phyloP scores from a whole-genome alignment of 768 basidiomycete species.

The Cystobasidium onofrii region DNA sequence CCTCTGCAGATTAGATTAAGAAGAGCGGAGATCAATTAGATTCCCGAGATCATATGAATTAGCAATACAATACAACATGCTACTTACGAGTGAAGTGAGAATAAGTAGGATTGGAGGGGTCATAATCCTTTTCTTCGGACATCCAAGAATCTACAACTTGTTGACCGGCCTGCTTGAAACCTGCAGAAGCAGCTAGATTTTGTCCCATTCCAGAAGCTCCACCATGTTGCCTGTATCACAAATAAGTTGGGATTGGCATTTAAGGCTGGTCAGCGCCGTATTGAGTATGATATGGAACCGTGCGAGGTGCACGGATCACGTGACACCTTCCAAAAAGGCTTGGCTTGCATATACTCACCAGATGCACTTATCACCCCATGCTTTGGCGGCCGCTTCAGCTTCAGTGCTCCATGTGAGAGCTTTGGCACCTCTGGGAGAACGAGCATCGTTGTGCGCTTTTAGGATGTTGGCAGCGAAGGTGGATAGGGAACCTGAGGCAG shows the following conservation, averaged over 20 bases:
- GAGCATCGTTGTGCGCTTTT: slow-evolving; percentile 13
- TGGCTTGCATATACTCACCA: background rate
- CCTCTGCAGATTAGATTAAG: slow-evolving; percentile 10
- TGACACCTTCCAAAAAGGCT: background rate
- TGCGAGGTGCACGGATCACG: background rate
- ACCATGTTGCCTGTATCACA: background rate
- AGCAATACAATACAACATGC: no score
- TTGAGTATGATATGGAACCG: no score
- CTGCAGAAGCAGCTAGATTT: slow-evolving; percentile 15
- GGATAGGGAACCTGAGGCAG: background rate
- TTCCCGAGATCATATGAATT: no score
- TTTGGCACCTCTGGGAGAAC: background rate
- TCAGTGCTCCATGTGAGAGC: background rate
- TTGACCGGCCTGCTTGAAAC: background rate
- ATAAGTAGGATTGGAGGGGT: slow-evolving; percentile 23
- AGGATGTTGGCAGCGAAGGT: background rate
- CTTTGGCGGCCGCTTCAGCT: background rate
- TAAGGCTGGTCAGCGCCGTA: no score
- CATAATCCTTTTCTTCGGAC: slow-evolving; percentile 25
- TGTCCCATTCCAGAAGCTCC: background rate
- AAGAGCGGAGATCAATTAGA: no score
- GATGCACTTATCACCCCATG: slow-evolving; percentile 21
- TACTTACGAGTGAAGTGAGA: slow-evolving; percentile 29
- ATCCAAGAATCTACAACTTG: slow-evolving; percentile 19
- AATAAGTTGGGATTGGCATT: no score